Conservation (phyloP, 805 yeast genomes). For the Brettanomyces anomalus region DNA sequence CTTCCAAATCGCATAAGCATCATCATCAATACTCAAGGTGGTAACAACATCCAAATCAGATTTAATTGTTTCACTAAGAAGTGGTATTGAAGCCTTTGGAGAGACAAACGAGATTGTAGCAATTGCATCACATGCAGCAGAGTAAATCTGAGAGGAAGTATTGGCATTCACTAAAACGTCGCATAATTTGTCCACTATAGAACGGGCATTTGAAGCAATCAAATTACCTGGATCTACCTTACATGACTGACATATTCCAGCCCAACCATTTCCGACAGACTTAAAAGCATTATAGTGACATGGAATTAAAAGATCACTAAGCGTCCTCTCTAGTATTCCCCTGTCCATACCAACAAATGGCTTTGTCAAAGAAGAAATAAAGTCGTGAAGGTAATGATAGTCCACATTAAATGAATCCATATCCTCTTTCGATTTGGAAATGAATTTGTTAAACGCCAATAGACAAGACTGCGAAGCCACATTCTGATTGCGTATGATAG, state of each 20-base stretch:
- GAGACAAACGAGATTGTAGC: conserved; percentile 47
- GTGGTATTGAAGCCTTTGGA: conserved; percentile 48
- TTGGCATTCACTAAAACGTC: conserved; percentile 8
- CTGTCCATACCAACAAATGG: conserved; percentile 14
- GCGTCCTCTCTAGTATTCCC: conserved; percentile 20
- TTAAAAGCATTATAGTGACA: conserved; percentile 34
- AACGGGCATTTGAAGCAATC: conserved; percentile 23
- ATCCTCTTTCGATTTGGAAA: conserved; percentile 4
- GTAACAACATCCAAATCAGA: conserved; percentile 31
- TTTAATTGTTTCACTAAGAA: conserved; percentile 34
- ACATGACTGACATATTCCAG: conserved; percentile 56
- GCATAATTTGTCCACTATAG: conserved; percentile 19
- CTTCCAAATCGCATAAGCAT: conserved; percentile 55
- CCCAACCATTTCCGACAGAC: conserved; percentile 55
- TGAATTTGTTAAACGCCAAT: conserved; percentile 29
- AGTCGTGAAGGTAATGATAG: conserved; percentile 23
- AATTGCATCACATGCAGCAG: conserved; percentile 41
- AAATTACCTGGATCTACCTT: conserved; percentile 56
- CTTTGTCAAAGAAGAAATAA: conserved; percentile 30
- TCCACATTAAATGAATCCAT: conserved; percentile 16
- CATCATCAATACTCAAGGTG: conserved; percentile 33
- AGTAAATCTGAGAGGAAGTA: conserved; percentile 33
- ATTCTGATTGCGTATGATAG: conserved; percentile 28
- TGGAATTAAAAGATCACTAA: conserved; percentile 33
- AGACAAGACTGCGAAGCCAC: conserved; percentile 36